These are phyloP conservation scores for Phylloboletellus chloephorus DNA, from an alignment of 1,284 basidiomycete species.

Conservation along the genomic window DNA sequence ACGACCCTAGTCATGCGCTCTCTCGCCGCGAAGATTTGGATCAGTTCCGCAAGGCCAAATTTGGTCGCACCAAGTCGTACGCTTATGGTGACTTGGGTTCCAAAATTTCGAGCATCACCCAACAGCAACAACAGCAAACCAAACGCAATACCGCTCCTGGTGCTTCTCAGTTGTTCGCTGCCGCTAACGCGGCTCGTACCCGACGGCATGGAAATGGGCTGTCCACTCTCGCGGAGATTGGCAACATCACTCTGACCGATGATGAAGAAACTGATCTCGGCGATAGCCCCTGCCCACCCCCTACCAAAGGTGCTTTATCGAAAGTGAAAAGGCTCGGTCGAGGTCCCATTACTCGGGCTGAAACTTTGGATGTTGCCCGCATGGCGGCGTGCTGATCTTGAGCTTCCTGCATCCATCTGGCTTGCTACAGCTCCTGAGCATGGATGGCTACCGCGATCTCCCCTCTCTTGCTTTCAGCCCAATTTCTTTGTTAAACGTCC, in stretches of 20 bases:
- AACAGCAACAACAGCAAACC: conserved; percentile 38
- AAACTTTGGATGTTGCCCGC: conserved; percentile 58
- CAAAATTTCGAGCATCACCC: conserved; percentile 30
- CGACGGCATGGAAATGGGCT: conserved; percentile 54
- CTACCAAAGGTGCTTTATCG: conserved; percentile 45
- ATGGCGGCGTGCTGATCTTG: conserved; percentile 33
- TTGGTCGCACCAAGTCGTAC: conserved; percentile 83
- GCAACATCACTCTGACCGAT: conserved; percentile 51
- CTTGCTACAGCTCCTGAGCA: conserved; percentile 7
- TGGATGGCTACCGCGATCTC: conserved; percentile 4
- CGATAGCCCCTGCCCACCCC: conserved; percentile 77
- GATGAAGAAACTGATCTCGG: conserved; percentile 72
- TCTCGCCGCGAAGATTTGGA: conserved; percentile 83
- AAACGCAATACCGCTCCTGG: conserved; percentile 62
- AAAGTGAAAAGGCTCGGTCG: conserved; percentile 52
- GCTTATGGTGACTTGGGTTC: conserved; percentile 71
- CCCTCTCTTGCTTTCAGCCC: conserved; percentile 7
- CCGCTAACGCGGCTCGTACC: conserved; percentile 56
- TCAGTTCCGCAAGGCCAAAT: conserved; percentile 85
- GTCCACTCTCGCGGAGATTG: conserved; percentile 62
- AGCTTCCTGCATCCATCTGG: neutral
- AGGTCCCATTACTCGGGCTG: conserved; percentile 48
- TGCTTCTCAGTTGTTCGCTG: conserved; percentile 54
- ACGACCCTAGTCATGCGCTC: conserved; percentile 79
- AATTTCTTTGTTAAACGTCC: conserved; percentile 6